Conservation (phyloP, 2,329 filamentous ascomycete genomes). For the Botrytis sinoallii region DNA sequence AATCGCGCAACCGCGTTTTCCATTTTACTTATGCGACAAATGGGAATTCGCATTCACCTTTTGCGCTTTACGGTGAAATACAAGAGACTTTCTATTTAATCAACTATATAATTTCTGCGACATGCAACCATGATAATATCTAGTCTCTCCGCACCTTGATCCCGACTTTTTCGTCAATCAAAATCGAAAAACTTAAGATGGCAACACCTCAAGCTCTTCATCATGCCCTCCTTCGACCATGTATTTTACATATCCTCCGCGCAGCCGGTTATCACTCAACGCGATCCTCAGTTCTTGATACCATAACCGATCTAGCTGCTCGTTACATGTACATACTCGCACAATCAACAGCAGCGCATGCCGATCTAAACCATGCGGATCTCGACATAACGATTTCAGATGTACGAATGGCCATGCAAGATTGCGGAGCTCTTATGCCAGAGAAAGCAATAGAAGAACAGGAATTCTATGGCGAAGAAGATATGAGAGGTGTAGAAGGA, state of each 20-base stretch:
- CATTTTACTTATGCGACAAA: slow-evolving; percentile 4
- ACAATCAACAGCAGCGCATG: slow-evolving; percentile 67
- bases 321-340: slow-evolving; percentile 77
- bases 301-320: slow-evolving; percentile 80
- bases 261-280: slow-evolving; percentile 86
- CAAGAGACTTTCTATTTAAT: not conserved
- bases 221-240: slow-evolving; percentile 80
- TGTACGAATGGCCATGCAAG: slow-evolving; percentile 79
- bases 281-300: slow-evolving; percentile 77
- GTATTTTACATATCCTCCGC: slow-evolving; percentile 85
- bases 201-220: slow-evolving; percentile 52
- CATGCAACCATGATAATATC: slow-evolving; percentile 31
- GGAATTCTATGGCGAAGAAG: slow-evolving; percentile 62
- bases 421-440: slow-evolving; percentile 72
- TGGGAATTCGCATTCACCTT: not conserved
- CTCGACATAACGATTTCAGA: slow-evolving; percentile 68
- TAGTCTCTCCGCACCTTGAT: slow-evolving; percentile 25
- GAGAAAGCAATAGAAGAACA: slow-evolving; percentile 67
- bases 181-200: slow-evolving; percentile 27
- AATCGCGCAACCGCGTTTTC: slow-evolving; percentile 17
- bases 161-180: slow-evolving; percentile 22
- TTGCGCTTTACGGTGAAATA: not conserved
- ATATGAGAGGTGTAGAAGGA: slow-evolving; percentile 70
- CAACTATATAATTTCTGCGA: slow-evolving; percentile 3
- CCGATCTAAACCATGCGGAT: slow-evolving; percentile 59